A percentile compares a stretch with the other conserved stretches of the same genome.
Evolutionary conservation across 23 red algal species (phyloP).

Genomic region (Chondrus crispus): DNA sequence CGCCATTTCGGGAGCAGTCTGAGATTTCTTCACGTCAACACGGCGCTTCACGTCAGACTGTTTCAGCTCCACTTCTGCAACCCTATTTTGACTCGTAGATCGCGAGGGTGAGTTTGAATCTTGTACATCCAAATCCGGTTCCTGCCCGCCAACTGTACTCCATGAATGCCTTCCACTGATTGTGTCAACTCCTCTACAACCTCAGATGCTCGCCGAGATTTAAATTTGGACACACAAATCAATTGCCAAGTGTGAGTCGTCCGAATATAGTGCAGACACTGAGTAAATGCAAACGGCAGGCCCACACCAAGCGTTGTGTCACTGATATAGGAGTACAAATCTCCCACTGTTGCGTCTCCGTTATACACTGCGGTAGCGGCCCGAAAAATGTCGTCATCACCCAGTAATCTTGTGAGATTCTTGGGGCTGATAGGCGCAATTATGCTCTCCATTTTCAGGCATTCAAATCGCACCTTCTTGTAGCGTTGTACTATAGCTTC

Average conservation of each 20-base stretch:
- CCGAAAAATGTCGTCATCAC: neutral
- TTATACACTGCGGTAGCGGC: constrained; percentile 15
- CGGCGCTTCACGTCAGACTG: too few species aligned
- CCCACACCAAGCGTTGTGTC: neutral
- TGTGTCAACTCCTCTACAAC: too few species aligned
- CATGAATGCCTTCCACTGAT: too few species aligned
- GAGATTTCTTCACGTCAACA: too few species aligned
- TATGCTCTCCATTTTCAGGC: constrained; percentile 17
- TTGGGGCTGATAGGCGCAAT: constrained; percentile 6
- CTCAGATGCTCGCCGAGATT: too few species aligned
- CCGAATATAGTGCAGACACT: neutral
- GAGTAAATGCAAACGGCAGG: neutral
- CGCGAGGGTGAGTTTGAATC: too few species aligned
- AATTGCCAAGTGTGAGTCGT: constrained; percentile 24
- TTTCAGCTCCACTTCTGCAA: too few species aligned
- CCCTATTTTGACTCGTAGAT: too few species aligned
- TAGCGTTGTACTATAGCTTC: neutral
- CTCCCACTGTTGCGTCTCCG: neutral
- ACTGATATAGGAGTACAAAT: constrained; percentile 8
- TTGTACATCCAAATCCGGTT: too few species aligned
- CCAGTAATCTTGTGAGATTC: constrained; percentile 11
- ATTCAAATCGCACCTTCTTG: neutral
- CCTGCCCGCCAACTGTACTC: too few species aligned
- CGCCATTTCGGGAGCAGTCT: too few species aligned
- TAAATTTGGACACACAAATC: too few species aligned